Evolutionary conservation across 139 green algal species (phyloP).

Genomic region (Desmodesmus armatus): DNA sequence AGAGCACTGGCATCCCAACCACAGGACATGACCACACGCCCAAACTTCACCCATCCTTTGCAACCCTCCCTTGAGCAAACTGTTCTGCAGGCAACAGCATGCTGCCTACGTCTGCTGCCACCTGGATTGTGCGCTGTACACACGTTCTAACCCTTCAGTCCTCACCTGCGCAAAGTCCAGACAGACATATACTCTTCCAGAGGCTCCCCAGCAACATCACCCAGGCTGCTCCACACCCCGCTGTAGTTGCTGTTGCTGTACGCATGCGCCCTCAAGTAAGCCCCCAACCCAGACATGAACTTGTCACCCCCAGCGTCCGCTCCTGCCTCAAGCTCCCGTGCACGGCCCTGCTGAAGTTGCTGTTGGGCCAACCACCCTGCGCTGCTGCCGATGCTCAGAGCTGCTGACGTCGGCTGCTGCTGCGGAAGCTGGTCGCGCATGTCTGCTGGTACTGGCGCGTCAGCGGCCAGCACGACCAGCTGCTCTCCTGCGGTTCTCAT

Average conservation of each 20-base stretch:
- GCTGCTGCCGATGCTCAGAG: not conserved
- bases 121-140: too few species aligned
- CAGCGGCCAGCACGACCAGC: not conserved
- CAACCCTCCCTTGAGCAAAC: too few species aligned
- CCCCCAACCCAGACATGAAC: constrained; percentile 12
- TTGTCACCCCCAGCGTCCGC: not conserved
- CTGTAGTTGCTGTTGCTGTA: constrained; percentile 29
- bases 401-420: not conserved
- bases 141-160: too few species aligned
- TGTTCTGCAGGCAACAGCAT: too few species aligned
- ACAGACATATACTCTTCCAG: constrained; percentile 38
- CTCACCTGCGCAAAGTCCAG: constrained; percentile 39
- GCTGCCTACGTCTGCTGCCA: too few species aligned
- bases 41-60: too few species aligned
- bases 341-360: not conserved
- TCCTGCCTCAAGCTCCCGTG: not conserved
- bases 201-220: constrained; percentile 5
- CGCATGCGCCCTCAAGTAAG: not conserved
- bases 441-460: not conserved
- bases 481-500: not conserved
- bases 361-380: not conserved
- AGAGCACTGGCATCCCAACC: too few species aligned
- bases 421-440: constrained; percentile 42
- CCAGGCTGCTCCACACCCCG: not conserved
- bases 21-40: too few species aligned